Base-by-base conservation (phyloP, 345 rosid species). In the Adansonia digitata region DNA sequence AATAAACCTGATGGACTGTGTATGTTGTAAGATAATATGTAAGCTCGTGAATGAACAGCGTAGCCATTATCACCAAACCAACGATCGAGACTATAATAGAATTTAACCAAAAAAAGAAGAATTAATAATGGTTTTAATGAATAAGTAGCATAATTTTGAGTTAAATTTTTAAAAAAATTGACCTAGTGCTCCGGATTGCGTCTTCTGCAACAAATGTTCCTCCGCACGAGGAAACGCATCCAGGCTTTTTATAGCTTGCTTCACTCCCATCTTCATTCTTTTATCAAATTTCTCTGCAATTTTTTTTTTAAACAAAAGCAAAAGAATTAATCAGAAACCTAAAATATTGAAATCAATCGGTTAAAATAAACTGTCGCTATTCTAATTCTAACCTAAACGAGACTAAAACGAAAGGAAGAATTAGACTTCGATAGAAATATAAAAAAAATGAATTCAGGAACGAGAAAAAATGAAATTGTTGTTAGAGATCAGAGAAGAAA, bases 221-320 rank as follows among this genome's bases (percentile, higher is more conserved):
- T 96, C 99, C 5, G 99, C 90, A 12, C 98, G 94, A 72, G 98
- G 98, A 72, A 93, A 96, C 8, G 99, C 99, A 77, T 96, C 98
- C 14, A 93, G 73, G 84, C 94, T 83, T 89, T 85, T 86, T 57
- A 96, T 72, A 20, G 91, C 94, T 83, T 91, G 99, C 81, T 88
- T 92, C 64, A 96, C 57, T 53, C 95, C 92, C 98, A 93, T 95
- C 77, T 69, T 72, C 55, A 45, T 64, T 48, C 24, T 65, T 39
- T 17, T 39, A 37, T 37, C 53, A 18, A 74, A 9, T 49, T n/a
- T 51, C 73, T 29, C 59, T 18, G 60, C 17, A 14, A 53, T n/a
- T 53, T n/a, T n/a, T n/a, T 22, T n/a, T n/a, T n/a, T n/a, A n/a
- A n/a, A 53, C 8, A 53, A 46, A 6, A n/a, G 18, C 52, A 20